Base-by-base conservation (phyloP, 768 basidiomycete genomes). In the Megacollybia marginata region DNA sequence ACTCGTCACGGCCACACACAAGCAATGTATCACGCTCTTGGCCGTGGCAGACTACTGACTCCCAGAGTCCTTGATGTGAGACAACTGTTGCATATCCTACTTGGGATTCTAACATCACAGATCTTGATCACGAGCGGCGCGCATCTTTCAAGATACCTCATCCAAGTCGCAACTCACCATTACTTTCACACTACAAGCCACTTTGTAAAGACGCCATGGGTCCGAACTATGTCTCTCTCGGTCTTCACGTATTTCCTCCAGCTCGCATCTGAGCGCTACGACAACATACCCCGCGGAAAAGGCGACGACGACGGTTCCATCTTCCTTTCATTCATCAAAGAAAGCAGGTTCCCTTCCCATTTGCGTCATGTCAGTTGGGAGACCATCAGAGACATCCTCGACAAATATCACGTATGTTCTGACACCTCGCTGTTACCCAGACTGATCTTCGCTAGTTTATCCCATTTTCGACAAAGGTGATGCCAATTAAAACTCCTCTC, bases 171-270 rank as follows among this genome's bases (percentile, higher is more conserved):
- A 33, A 79, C 84, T 48, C 86, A 88, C 52, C 88, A 89, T 60
- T 88, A 81, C 62, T 90, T 87, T 62, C 77, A 82, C 53, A 79
- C 83, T 2, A 78, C 79, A 52, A 68, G 78, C 28, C 83, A 85
- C 52, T 90, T 88, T 55, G 78, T 88, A 65, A 88, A 88, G 66
- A 77, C 82, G 1, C 67, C 69, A 19, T 90, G 87, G 87, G 84
- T 83, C 55, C 77, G 85, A 57, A 76, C 73, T 23, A 71, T 89
- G 45, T 69, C 79, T 6, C 66, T 85, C 33, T 59, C 71, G 15
- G 77, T 82, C 46, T 86, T 87, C 56, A 68, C 70, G 1, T 72
- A 89, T 60, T 82, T 90, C 57, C 66, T 87, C 61, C 71, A 71
- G 46, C 63, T 82, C 23, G 80, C 82, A 9, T 72, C 78, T 33